Evolutionary conservation across 129 eudicot genomes (phyloP), one percentile per base, ranked within the genome.

Genomic region (Saussurea involucrata): DNA sequence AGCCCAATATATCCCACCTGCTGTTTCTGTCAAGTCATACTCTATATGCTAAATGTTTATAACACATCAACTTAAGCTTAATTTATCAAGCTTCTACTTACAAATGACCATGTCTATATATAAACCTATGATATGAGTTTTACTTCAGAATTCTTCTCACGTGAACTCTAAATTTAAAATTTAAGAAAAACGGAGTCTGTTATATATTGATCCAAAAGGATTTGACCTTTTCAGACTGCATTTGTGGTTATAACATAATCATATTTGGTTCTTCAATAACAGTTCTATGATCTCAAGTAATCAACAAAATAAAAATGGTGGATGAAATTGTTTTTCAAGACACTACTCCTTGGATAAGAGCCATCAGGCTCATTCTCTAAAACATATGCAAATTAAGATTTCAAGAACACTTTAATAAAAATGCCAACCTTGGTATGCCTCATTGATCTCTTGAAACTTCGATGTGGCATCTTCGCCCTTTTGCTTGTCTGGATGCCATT

Each of bases 401-500:
- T 24, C 60, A 63, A 61, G 13, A 76, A 65, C 20, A 66, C 2
- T 20, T 31, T 28, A 9, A 15, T 20, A 63, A 58, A 72, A 58
- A 32, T 49, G 65, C 81, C 27, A 61, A 93, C 98, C 91, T 75
- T 85, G 89, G 77, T 93, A 93, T 55, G 98, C 98, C 63, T 93
- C 98, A 24, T 88, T 93, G 24, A 93, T 90, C 81, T 93, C 98
- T 80, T 93, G 98, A 81, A 93, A 93, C 81, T 42, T 90, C 5
- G 92, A 82, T 57, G 98, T 93, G 22, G 97, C 83, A 73, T 87
- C 92, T 76, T 85, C 87, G 34, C 75, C 88, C 64, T 88, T 90
- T 71, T 88, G 83, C 83, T 93, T 93, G 82, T 93, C 98, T 18
- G 98, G 98, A 76, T 93, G 98, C 97, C 98, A 93, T 88, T 87